Base-by-base conservation (phyloP, 345 rosid species). In the Abelmoschus esculentus region DNA sequence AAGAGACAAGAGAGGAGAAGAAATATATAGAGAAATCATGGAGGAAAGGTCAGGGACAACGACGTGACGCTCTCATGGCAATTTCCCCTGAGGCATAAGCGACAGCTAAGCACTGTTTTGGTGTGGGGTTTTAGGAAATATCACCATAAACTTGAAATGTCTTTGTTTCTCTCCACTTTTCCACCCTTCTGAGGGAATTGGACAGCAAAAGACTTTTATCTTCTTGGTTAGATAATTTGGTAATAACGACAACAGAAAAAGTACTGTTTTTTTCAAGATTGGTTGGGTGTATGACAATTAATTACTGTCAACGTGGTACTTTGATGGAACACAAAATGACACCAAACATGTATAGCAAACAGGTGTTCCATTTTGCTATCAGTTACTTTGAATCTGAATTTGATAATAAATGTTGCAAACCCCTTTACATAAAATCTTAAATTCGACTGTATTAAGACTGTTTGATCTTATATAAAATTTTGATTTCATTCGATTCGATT, bases 11-110 rank as follows among this genome's bases (percentile, higher is more conserved):
- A 63, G 17, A 22, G 54, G 26, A 32, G 13, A 22, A 36, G 19
- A 22, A 19, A 55, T 1, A 55, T 55, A 55, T 2, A 8, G 5
- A 54, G 13, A 54, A 8, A 38, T 3, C 17, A 40, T 38, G 47
- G 15, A 22, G 56, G 57, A 53, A 53, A 53, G 26, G 26, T 7
- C 26, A 40, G 44, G 44, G 67, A 26, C 67, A 62, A 29, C 8
- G 67, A 40, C 7, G 49, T 62, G 67, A 38, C 15, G 31, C 50
- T 47, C 50, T 18, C 67, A 62, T 46, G 67, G 67, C 50, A 62
- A 38, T 63, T 19, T 26, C 52, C 19, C 22, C 40, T 6, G 32
- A 40, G 32, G 52, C 31, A 40, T 40, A 63, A 40, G 42, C 17
- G 52, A 63, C 67, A 40, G 52, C 52, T 63, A 40, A 2, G 52